Evolutionary conservation across 768 basidiomycete species (phyloP), one percentile per base, ranked within the genome.

Genomic region (Lentinula aciculospora): DNA sequence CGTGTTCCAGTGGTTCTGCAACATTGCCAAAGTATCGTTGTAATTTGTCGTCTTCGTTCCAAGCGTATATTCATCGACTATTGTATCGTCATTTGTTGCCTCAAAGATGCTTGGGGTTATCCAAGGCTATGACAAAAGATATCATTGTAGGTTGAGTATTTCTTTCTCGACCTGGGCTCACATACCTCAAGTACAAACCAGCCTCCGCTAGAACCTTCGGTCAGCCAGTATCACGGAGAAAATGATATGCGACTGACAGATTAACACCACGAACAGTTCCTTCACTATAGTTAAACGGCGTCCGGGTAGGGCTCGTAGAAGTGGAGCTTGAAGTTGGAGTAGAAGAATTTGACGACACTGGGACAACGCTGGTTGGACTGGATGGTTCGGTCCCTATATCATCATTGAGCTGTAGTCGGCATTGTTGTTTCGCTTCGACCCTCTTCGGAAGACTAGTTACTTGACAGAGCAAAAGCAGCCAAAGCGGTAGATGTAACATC

Each of bases 61-160:
- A 17, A 86, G 74, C 0, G 84, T 88, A 61, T 73, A 85, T 65
- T 85, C 84, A 61, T 87, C 85, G 5, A 86, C 70, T 31, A 87
- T 76, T 37, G 70, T 71, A 32, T 72, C 68, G 60, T 86, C 83
- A 37, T 77, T 76, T 34, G 83, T 87, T 64, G 74, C 79, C 60
- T 84, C 75, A 60, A 89, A 90, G 10, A 89, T 73, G 63, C 84
- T 86, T 1, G 88, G 88, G 1, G 86, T 89, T 56, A 90, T 89
- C 88, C 88, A 89, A 31, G 87, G 86, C 84, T 88, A 58, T 12
- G 34, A 56, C 39, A 39, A 48, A 9, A 17, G 13, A 31, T 28
- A 47, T 29, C 13, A 56, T 32, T 17, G 32, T 29, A 42, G 44
- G 53, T 36, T 32, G 29, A 46, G 48, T 23, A 10, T 28, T 21